Percentiles rank a stretch among this genome's conserved stretches.
These are phyloP conservation scores for Trichomonas tenax DNA, from an alignment of 208 protist genomes.

Conservation along the genomic window DNA sequence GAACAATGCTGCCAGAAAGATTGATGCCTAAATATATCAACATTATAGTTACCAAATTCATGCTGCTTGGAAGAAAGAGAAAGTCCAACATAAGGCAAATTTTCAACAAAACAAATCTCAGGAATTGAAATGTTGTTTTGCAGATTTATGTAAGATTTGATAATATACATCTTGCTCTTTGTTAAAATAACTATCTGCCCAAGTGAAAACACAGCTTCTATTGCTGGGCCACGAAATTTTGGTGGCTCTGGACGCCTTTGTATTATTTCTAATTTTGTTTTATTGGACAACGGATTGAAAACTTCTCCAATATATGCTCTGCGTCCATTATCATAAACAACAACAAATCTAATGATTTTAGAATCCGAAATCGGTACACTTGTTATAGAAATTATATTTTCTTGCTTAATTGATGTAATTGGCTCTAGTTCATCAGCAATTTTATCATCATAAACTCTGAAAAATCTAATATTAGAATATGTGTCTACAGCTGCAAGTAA, in stretches of 20 bases:
- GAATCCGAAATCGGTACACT: neutral
- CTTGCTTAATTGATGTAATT: neutral
- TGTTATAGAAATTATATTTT: neutral
- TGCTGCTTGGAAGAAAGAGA: neutral
- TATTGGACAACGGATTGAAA: neutral
- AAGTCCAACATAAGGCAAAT: neutral
- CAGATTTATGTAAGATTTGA: neutral
- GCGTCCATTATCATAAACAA: neutral
- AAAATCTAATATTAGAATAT: neutral
- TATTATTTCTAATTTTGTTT: neutral
- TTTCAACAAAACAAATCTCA: neutral
- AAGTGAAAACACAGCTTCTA: neutral
- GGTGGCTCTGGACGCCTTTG: neutral
- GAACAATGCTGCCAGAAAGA: neutral
- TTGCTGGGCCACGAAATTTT: neutral
- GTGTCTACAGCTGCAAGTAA: neutral
- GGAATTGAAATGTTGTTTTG: neutral
- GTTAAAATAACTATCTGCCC: neutral
- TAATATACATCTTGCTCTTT: neutral
- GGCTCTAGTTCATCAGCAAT: neutral
- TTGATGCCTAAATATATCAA: neutral
- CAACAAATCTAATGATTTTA: neutral
- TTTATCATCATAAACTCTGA: neutral
- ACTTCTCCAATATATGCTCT: neutral
- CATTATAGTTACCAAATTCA: too few relatives aligned